A percentile compares a stretch with the other conserved stretches of the same genome.
These are phyloP conservation scores for Ustilago nuda DNA, from an alignment of 1,284 basidiomycete species.

Conservation along the genomic window DNA sequence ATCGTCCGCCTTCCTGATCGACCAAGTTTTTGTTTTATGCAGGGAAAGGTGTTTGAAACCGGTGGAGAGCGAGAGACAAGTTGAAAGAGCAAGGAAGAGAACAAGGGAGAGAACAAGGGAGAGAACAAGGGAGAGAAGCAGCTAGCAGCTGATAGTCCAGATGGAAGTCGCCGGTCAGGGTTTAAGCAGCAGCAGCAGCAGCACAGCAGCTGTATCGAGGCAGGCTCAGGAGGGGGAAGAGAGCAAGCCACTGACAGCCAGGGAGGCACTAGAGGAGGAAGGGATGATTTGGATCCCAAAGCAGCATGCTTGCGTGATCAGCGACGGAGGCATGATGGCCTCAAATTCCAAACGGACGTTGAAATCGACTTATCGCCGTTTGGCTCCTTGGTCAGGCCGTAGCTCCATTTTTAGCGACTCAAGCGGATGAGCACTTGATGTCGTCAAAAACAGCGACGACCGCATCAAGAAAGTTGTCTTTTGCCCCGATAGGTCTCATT, in stretches of 20 bases:
- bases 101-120: constrained; percentile 1
- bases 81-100: neutral
- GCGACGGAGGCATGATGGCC: constrained; percentile 15
- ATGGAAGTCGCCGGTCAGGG: neutral
- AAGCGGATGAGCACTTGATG: neutral
- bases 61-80: constrained; percentile 2
- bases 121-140: constrained; percentile 3
- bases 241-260: neutral
- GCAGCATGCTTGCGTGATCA: constrained; percentile 25
- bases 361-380: constrained; percentile 21
- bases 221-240: constrained; percentile 5
- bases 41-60: constrained; percentile 18
- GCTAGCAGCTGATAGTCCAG: neutral
- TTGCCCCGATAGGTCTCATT: too few species aligned
- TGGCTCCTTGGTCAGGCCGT: neutral
- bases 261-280: constrained; percentile 6
- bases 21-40: constrained; percentile 6
- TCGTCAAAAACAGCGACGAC: neutral
- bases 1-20: neutral
- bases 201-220: neutral
- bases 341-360: constrained; percentile 21
- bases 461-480: neutral
- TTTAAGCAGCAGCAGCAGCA: neutral
- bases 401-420: neutral
- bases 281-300: neutral